Percentiles rank a stretch among this genome's conserved stretches.
Evolutionary conservation across 768 basidiomycete genomes (phyloP).

Genomic region (Rhizopogon vesiculosus): DNA sequence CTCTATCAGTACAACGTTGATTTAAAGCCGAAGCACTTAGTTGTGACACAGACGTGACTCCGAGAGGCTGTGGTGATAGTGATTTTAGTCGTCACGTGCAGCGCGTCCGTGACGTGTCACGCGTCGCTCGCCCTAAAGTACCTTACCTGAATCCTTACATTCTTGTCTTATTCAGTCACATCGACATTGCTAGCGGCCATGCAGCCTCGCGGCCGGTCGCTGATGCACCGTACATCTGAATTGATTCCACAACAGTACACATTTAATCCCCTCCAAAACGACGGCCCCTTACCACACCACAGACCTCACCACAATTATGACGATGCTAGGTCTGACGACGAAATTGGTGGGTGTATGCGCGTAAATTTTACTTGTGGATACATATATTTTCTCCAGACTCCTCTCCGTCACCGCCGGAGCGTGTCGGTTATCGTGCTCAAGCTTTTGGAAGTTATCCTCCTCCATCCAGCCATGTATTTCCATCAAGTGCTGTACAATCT

Average conservation of each 20-base stretch:
- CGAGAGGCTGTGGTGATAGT: neutral
- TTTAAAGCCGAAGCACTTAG: neutral
- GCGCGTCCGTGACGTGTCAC: slow-evolving; percentile 23
- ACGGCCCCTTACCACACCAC: neutral
- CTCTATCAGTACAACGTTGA: slow-evolving; percentile 2
- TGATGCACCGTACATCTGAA: neutral
- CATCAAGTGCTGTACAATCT: neutral
- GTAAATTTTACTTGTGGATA: neutral
- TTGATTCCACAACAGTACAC: neutral
- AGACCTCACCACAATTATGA: slow-evolving; percentile 2
- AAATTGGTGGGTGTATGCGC: slow-evolving; percentile 24
- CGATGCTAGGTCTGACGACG: slow-evolving; percentile 6
- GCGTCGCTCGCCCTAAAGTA: neutral
- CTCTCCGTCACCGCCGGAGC: slow-evolving; percentile 32
- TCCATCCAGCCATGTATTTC: neutral
- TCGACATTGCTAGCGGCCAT: neutral
- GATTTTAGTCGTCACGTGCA: slow-evolving; percentile 18
- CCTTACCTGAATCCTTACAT: neutral
- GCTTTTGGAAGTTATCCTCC: neutral
- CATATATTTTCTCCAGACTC: slow-evolving; percentile 27
- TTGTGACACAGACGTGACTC: slow-evolving; percentile 1
- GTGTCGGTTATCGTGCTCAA: neutral
- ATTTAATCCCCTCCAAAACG: neutral
- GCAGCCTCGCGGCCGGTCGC: neutral
- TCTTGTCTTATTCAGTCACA: neutral